Base-by-base conservation (phyloP, 2,329 filamentous ascomycete species). In the Colletotrichum scovillei region DNA sequence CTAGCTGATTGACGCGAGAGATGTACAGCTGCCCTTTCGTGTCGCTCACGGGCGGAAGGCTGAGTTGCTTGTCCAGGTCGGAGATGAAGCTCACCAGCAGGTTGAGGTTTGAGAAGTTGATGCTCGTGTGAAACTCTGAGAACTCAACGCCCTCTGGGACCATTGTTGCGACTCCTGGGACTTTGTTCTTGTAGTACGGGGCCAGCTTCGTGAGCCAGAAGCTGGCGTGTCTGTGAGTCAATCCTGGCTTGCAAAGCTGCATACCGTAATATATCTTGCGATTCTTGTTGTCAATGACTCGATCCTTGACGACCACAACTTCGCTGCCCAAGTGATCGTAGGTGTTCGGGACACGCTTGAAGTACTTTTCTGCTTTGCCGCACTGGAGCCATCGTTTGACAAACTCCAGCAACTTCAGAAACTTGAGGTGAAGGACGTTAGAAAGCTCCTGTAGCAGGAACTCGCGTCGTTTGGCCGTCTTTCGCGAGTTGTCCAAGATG, bases 401-500 rank as follows among this genome's bases (percentile, higher is more conserved):
- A 0, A 79, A 22, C 12, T 76, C 74, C 55, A 86, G 84, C 0
- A 79, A 75, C 2, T 84, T 82, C 1, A 53, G 63, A 59, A 84
- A 88, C 64, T 88, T 85, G 0, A 86, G 69, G n/a, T 87, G 79
- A 38, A 83, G 85, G 4, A 85, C 70, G 63, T 87, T 88, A 30
- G 82, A 80, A 0, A 88, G 72, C 60, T 89, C 86, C 72, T 88
- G 86, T 2, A 86, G 78, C 12, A 88, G 69, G 0, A 83, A 78
- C 0, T 74, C 75, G 5, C 78, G 79, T 35, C 35, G 22, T 14
- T 59, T 38, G 30, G 32, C n/a, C n/a, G 14, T 22, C 32, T 8
- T 77, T 42, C 80, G 80, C 0, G 75, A 69, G 75, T 84, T 85
- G 35, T 78, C 76, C 0, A 64, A 0, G 67, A 72, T 5, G 8